These are phyloP conservation scores for Waltergamsia citrina DNA, from an alignment of 2,329 filamentous ascomycete species.

Conservation along the genomic window DNA sequence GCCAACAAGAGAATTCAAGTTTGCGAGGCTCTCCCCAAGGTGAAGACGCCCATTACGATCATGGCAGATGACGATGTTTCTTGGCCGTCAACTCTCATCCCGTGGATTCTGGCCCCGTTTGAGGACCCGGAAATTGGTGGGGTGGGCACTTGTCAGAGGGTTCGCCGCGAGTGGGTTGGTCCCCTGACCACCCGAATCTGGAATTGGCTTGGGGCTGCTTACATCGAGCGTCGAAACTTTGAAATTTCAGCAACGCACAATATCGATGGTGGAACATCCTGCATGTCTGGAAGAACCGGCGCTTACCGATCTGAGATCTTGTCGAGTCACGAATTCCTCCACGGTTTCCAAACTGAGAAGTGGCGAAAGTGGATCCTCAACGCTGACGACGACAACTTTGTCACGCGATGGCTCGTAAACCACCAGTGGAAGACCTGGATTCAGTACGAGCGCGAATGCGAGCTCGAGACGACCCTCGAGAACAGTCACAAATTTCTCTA, in stretches of 20 bases:
- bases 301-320: constrained; percentile 87
- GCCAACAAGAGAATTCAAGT: constrained; percentile 95
- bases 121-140: constrained; percentile 77
- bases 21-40: constrained; percentile 79
- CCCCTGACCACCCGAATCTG: constrained; percentile 57
- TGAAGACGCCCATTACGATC: constrained; percentile 75
- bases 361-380: constrained; percentile 87
- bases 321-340: constrained; percentile 73
- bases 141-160: constrained; percentile 83
- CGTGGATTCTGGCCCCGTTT: constrained; percentile 89
- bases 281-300: constrained; percentile 88
- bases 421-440: constrained; percentile 92
- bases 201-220: constrained; percentile 86
- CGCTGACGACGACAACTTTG: constrained; percentile 96
- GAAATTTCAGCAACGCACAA: constrained; percentile 94
- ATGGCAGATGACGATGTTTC: constrained; percentile 95
- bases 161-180: constrained; percentile 57
- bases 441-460: constrained; percentile 85
- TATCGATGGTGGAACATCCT: constrained; percentile 92
- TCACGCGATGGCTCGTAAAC: constrained; percentile 89
- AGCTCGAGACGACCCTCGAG: constrained; percentile 88
- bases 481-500: constrained; percentile 82
- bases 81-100: constrained; percentile 77
- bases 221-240: constrained; percentile 90
- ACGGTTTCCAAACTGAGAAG: constrained; percentile 84